phyloP scores from a whole-genome alignment of 345 rosid genomes.

The Hypericum perforatum region DNA sequence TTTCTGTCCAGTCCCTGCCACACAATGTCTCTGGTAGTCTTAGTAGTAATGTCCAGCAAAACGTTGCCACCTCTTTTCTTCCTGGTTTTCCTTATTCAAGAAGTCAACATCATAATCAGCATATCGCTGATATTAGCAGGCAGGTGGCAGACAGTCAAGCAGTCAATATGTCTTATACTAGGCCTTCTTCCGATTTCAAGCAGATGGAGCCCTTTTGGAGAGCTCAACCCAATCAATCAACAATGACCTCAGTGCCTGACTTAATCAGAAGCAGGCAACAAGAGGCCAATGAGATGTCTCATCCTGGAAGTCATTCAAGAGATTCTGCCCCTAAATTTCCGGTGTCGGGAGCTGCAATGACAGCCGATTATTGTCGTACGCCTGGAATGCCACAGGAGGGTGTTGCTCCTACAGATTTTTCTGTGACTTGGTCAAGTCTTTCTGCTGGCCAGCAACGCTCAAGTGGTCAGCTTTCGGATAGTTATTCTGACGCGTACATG shows the following conservation, averaged over 20 bases:
- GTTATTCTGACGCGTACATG: constrained; percentile 25
- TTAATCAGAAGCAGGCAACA: constrained; percentile 13
- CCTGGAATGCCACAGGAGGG: no score
- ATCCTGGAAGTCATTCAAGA: constrained; percentile 16
- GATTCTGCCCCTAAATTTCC: constrained; percentile 9
- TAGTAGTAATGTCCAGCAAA: constrained; percentile 16
- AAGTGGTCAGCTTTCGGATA: constrained; percentile 10
- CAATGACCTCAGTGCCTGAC: constrained; percentile 16
- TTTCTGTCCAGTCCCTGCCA: constrained; percentile 29
- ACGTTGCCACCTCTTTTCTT: constrained; percentile 20
- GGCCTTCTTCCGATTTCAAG: constrained; percentile 29
- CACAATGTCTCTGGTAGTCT: constrained; percentile 22
- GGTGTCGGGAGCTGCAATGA: no score
- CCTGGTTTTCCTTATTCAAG: constrained; percentile 43
- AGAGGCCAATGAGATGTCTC: constrained; percentile 22
- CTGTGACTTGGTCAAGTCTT: no score
- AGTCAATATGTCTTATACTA: constrained; percentile 25
- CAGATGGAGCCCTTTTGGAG: constrained; percentile 32
- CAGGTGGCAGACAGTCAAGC: constrained; percentile 22
- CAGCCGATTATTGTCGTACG: constrained; percentile 15
- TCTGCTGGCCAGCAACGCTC: no score
- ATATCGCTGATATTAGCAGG: constrained; percentile 25
- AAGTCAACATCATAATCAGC: constrained; percentile 35
- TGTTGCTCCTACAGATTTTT: no score
- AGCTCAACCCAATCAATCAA: constrained; percentile 36